phyloP scores from a whole-genome alignment of 208 protist genomes.

The Phytomonas sp. region DNA sequence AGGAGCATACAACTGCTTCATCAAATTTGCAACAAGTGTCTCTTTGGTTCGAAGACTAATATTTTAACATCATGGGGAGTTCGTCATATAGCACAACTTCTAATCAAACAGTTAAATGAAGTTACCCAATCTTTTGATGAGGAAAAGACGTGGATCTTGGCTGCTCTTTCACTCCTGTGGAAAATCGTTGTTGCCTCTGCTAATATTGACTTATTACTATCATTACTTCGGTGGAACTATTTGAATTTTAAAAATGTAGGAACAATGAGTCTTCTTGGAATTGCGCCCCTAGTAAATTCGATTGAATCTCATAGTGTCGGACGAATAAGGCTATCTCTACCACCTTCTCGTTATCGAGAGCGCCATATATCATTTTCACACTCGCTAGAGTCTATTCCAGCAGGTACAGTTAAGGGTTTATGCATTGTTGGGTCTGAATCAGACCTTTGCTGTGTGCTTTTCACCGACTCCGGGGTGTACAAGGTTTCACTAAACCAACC shows the following conservation, averaged over 20 bases:
- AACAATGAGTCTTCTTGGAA: slow-evolving; percentile 17
- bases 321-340: slow-evolving; percentile 43
- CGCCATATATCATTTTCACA: slow-evolving; percentile 39
- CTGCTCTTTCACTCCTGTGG: slow-evolving; percentile 37
- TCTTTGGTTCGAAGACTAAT: slow-evolving; percentile 18
- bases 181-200: slow-evolving; percentile 55
- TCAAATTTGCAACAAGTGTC: slow-evolving; percentile 45
- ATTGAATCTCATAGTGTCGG: slow-evolving; percentile 28
- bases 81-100: slow-evolving; percentile 36
- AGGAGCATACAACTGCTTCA: slow-evolving; percentile 45
- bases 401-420: slow-evolving; percentile 19
- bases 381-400: slow-evolving; percentile 14
- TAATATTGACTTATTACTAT: slow-evolving; percentile 38
- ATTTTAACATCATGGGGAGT: slow-evolving; percentile 61
- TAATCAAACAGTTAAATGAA: slow-evolving; percentile 48
- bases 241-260: slow-evolving; percentile 16
- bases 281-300: slow-evolving; percentile 26
- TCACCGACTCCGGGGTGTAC: slow-evolving; percentile 19
- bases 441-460: slow-evolving; percentile 8
- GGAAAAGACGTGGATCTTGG: slow-evolving; percentile 29
- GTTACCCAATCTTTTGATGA: slow-evolving; percentile 6
- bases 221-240: slow-evolving; percentile 49
- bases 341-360: slow-evolving; percentile 22
- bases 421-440: slow-evolving; percentile 12
- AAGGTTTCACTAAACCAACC: slow-evolving; percentile 19